A percentile compares a stretch with the other conserved stretches of the same genome.
Evolutionary conservation across 2,329 filamentous ascomycete species (phyloP).

Genomic region (Arachnopeziza araneosa): DNA sequence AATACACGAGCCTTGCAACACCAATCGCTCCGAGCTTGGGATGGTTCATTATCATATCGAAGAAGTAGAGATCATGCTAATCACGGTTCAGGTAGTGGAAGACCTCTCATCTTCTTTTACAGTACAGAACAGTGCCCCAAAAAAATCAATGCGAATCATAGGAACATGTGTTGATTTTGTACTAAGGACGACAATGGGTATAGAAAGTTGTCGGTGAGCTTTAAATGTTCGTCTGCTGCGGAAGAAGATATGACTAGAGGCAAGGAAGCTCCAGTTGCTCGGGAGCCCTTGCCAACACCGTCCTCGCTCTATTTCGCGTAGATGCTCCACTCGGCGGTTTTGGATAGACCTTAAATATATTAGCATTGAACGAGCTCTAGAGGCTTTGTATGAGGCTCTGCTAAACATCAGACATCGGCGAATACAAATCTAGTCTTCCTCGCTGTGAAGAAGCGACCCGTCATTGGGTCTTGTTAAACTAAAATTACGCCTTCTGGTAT

Average conservation of each 20-base stretch:
- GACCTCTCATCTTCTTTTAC: conserved; percentile 19
- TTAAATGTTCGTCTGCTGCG: background rate
- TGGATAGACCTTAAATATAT: background rate
- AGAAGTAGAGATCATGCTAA: conserved; percentile 1
- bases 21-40: conserved; percentile 23
- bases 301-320: background rate
- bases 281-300: background rate
- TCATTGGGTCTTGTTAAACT: background rate
- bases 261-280: background rate
- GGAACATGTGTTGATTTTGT: conserved; percentile 25
- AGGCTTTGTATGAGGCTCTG: conserved; percentile 31
- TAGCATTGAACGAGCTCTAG: conserved; percentile 32
- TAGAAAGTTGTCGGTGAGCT: conserved; percentile 24
- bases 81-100: conserved; percentile 25
- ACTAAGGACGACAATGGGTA: conserved; percentile 19
- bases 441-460: background rate
- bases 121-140: conserved; percentile 14
- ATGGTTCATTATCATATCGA: conserved; percentile 3
- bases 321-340: background rate
- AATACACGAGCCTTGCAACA: conserved; percentile 12
- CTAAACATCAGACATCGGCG: conserved; percentile 26
- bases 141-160: conserved; percentile 25
- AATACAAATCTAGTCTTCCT: conserved; percentile 30
- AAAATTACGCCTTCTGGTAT: background rate
- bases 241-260: background rate